Base-by-base conservation (phyloP, 139 green algal genomes). In the Chlorella sorokiniana region DNA sequence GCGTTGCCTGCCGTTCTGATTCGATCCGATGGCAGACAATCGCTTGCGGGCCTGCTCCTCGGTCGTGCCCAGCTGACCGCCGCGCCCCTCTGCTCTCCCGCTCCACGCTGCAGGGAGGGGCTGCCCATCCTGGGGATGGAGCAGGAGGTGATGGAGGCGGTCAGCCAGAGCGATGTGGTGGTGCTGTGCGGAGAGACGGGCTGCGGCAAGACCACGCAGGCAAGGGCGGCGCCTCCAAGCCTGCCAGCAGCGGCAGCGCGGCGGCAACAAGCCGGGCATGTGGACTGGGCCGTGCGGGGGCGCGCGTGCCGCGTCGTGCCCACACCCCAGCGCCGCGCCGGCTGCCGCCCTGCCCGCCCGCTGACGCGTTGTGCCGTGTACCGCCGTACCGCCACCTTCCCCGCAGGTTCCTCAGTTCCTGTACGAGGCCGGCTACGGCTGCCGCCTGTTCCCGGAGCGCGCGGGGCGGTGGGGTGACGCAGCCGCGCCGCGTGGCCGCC, bases 141-240 rank as follows among this genome's bases (percentile, higher is more conserved):
- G 90, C 91, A 95, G 78, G 94, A 98, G 83, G 89, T 98, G 37
- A 96, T 99, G 93, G 95, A 98, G 88, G 89, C 89, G 6, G 81
- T 98, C 18, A 38, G 68, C 5, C 69, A 82, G 2, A 63, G 93
- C 44, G 92, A 96, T 78, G 91, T 98, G 9, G 71, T 98, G 29
- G 86, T 96, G 48, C 83, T 98, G 64, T 97, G 91, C 78, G 96
- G 96, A 37, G 95, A 96, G 88, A 98, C 95, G 3, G 96, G 96
- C 7, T 97, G 91, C 78, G 95, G 95, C 59, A 98, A 98, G 74
- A 99, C 95, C 35, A 98, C 95, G 14, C 95, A 98, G 91, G 90
- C 91, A 35, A 0, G 29, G 9, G 48, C 48, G n/a, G n/a, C n/a
- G n/a, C n/a, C n/a, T n/a, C n/a, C n/a, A n/a, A n/a, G n/a, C n/a